A percentile compares a stretch with the other conserved stretches of the same genome.
Evolutionary conservation across 495 filamentous ascomycete species (phyloP).

Genomic region (Penicillium tannophilum): DNA sequence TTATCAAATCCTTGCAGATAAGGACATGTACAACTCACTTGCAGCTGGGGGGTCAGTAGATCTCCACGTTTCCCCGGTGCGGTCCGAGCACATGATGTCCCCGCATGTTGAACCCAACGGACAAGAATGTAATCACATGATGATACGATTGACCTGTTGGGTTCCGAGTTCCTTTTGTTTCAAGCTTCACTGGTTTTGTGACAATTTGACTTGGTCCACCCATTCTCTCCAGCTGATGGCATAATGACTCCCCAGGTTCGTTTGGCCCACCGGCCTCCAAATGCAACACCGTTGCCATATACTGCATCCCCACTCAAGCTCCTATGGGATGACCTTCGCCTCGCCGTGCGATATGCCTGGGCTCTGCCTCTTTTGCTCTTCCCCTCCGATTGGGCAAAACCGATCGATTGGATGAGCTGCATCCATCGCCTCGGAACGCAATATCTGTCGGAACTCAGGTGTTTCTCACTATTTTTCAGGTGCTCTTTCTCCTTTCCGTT

Average conservation of each 20-base stretch:
- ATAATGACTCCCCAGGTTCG: constrained; percentile 7
- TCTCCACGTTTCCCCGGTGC: not conserved
- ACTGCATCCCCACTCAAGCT: constrained; percentile 61
- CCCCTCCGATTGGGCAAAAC: constrained; percentile 50
- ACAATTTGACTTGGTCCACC: not conserved
- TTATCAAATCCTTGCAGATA: too few relatives aligned
- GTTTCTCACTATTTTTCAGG: constrained; percentile 45
- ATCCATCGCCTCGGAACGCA: constrained; percentile 49
- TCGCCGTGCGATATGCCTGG: constrained; percentile 53
- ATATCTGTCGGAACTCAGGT: constrained; percentile 53
- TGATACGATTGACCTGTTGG: not conserved
- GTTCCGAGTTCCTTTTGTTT: too few relatives aligned
- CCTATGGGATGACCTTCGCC: constrained; percentile 54
- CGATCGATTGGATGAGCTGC: constrained; percentile 60
- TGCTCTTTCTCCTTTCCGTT: constrained; percentile 42
- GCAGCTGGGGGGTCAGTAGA: too few relatives aligned
- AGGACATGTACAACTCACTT: too few relatives aligned
- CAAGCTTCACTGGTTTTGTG: too few relatives aligned
- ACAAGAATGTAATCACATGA: not conserved
- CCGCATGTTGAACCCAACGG: not conserved
- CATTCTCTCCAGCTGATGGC: not conserved
- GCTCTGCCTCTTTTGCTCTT: constrained; percentile 54
- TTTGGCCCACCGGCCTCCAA: constrained; percentile 11
- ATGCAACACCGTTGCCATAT: constrained; percentile 46
- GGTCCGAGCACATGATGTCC: not conserved